phyloP scores from a whole-genome alignment of 139 green algal species.

The Chlamydomonas schloesseri region DNA sequence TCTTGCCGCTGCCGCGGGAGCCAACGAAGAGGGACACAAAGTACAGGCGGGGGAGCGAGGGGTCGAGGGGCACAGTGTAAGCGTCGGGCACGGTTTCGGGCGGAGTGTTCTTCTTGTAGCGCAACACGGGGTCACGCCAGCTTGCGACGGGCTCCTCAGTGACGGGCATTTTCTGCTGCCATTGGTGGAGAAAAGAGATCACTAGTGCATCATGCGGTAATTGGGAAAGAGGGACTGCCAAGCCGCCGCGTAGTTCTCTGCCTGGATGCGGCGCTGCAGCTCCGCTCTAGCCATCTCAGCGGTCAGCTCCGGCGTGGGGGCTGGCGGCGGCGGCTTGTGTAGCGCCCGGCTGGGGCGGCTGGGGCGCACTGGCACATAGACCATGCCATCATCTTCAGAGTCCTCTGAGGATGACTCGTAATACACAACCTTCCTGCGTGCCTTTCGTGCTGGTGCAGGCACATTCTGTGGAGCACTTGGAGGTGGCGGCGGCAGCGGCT shows the following conservation, averaged over 20 bases:
- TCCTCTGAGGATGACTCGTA: background rate
- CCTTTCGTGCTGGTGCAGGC: background rate
- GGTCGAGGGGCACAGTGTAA: background rate
- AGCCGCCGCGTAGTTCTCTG: background rate
- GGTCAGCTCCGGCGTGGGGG: background rate
- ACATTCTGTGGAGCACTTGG: background rate
- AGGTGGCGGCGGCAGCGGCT: background rate
- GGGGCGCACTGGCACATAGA: background rate
- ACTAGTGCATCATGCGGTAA: background rate
- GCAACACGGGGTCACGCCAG: background rate
- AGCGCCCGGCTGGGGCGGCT: background rate
- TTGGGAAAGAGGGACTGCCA: background rate
- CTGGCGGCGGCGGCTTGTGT: background rate
- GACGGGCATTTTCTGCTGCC: background rate
- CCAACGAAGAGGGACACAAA: conserved; percentile 6
- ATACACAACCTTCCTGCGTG: background rate
- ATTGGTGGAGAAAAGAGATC: background rate
- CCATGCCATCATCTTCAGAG: background rate
- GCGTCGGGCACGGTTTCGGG: no score
- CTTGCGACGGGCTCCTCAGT: background rate
- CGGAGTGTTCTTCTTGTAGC: background rate
- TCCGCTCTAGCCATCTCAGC: background rate
- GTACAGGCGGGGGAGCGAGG: background rate
- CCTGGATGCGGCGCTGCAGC: background rate
- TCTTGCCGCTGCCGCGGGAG: background rate